A percentile compares a stretch with the other conserved stretches of the same genome.
These are phyloP conservation scores for Podaxis sp. DNA, from an alignment of 768 basidiomycete species.

Conservation along the genomic window DNA sequence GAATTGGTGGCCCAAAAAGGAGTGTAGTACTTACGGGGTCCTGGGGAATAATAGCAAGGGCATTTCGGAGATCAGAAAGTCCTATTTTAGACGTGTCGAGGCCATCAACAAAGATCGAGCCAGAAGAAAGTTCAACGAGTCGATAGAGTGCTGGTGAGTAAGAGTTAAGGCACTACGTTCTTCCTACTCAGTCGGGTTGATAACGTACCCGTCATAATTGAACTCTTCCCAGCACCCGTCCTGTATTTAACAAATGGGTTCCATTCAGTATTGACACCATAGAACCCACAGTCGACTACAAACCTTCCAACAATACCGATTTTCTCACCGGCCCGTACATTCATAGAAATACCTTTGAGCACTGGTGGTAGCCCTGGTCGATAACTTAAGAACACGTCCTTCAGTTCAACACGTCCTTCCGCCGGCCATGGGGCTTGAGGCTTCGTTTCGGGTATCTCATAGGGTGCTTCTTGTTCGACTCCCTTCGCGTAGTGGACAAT, in stretches of 20 bases:
- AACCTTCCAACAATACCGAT: slow-evolving; percentile 82
- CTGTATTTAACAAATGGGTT: slow-evolving; percentile 22
- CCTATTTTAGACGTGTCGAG: slow-evolving; percentile 83
- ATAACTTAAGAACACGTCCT: slow-evolving; percentile 75
- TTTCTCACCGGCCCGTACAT: slow-evolving; percentile 74
- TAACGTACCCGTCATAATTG: slow-evolving; percentile 69
- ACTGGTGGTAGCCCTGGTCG: slow-evolving; percentile 86
- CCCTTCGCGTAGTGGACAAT: slow-evolving; percentile 76
- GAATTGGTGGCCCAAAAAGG: slow-evolving; percentile 9
- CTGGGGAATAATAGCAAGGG: slow-evolving; percentile 79
- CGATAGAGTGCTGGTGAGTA: slow-evolving; percentile 60
- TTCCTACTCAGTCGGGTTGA: neutral
- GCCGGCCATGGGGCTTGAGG: slow-evolving; percentile 70
- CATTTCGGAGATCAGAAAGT: slow-evolving; percentile 62
- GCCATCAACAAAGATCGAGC: slow-evolving; percentile 75
- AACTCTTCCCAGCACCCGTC: slow-evolving; percentile 87
- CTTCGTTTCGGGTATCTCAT: slow-evolving; percentile 55
- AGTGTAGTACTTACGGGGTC: slow-evolving; percentile 53
- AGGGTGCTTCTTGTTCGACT: slow-evolving; percentile 79
- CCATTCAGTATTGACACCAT: neutral
- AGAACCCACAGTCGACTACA: neutral
- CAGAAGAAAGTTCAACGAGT: slow-evolving; percentile 74
- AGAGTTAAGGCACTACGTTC: neutral
- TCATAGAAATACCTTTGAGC: slow-evolving; percentile 76
- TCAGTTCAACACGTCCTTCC: slow-evolving; percentile 68